phyloP scores from a whole-genome alignment of 2,329 filamentous ascomycete species.

The Paecilomyces variotii region DNA sequence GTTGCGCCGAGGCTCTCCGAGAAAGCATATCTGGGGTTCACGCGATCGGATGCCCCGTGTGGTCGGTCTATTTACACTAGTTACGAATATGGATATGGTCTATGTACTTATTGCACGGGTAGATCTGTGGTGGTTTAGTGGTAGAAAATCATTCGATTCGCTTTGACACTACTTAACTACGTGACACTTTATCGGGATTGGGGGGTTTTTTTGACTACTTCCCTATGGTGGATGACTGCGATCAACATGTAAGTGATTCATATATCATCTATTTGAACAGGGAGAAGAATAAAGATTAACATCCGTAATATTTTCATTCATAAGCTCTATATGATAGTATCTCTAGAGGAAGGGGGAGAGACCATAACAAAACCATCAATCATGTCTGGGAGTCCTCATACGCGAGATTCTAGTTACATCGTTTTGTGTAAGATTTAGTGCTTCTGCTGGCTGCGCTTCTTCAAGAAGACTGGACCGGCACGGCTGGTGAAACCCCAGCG shows the following conservation, averaged over 20 bases:
- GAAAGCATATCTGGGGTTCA: not conserved
- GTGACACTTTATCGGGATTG: no score
- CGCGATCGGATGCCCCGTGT: not conserved
- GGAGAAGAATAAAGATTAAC: not conserved
- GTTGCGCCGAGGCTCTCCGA: not conserved
- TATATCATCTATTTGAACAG: not conserved
- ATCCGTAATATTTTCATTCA: not conserved
- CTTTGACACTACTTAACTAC: no score
- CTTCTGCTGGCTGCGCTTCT: not conserved
- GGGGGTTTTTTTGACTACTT: no score
- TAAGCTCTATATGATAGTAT: not conserved
- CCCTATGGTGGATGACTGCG: not conserved
- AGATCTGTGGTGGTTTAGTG: not conserved
- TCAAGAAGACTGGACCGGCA: not conserved
- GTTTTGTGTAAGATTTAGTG: not conserved
- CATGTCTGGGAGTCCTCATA: not conserved
- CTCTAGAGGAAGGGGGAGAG: not conserved
- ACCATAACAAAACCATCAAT: not conserved
- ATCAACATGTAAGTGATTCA: not conserved
- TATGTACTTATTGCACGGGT: not conserved
- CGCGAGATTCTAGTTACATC: not conserved
- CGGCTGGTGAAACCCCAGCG: constrained; percentile 22
- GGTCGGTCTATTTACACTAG: not conserved
- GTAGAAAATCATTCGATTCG: no score
- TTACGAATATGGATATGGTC: no score